Evolutionary conservation across 495 filamentous ascomycete species (phyloP).

Genomic region (Bathelium albidoporum): DNA sequence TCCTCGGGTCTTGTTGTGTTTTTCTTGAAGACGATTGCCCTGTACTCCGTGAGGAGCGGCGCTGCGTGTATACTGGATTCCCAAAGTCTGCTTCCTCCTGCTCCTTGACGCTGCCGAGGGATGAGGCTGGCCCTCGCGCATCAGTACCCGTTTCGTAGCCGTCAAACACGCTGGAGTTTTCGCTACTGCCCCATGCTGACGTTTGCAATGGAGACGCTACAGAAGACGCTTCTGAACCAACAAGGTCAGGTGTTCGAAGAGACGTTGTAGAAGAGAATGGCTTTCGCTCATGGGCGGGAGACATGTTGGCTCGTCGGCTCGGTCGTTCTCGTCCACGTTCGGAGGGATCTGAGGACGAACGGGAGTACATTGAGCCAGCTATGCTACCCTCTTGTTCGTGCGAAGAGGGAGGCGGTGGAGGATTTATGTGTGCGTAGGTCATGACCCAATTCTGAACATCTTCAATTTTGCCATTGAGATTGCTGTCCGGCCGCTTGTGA

Average conservation of each 20-base stretch:
- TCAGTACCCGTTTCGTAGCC: not conserved
- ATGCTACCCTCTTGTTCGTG: not conserved
- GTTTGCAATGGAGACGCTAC: not conserved
- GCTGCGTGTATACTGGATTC: not conserved
- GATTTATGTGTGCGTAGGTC: constrained; percentile 20
- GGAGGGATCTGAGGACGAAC: not conserved
- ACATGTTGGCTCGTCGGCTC: not conserved
- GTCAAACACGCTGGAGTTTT: not conserved
- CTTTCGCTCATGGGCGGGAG: not conserved
- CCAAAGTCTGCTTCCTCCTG: not conserved
- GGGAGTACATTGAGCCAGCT: not conserved
- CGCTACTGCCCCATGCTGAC: not conserved
- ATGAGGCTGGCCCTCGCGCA: not conserved
- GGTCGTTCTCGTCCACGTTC: not conserved
- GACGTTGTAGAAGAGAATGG: not conserved
- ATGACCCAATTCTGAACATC: constrained; percentile 28
- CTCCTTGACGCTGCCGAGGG: not conserved
- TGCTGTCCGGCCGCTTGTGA: constrained; percentile 21
- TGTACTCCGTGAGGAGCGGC: not conserved
- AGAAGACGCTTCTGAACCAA: constrained; percentile 1
- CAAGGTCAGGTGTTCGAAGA: not conserved
- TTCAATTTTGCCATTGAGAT: constrained; percentile 25
- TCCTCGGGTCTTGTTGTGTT: not conserved
- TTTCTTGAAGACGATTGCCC: not conserved
- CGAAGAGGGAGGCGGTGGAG: constrained; percentile 6